A percentile compares a stretch with the other conserved stretches of the same genome.
phyloP scores from a whole-genome alignment of 495 filamentous ascomycete species.

The Jackrogersella minutella region DNA sequence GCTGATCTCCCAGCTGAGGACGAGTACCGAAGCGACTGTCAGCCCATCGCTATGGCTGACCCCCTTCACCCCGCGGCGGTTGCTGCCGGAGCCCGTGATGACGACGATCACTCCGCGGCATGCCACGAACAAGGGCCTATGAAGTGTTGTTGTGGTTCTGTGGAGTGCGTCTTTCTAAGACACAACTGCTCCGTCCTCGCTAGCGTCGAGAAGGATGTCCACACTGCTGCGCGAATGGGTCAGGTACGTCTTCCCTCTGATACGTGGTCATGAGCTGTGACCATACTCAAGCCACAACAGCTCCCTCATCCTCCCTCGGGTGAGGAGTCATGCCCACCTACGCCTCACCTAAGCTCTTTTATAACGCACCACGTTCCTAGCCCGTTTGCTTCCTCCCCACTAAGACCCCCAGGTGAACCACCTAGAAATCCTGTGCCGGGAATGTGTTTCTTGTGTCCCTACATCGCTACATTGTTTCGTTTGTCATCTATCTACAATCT shows the following conservation, averaged over 20 bases:
- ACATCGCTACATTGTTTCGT: too few relatives aligned
- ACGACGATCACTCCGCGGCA: slow-evolving; percentile 18
- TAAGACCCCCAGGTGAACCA: neutral
- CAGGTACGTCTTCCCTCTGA: slow-evolving; percentile 68
- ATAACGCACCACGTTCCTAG: slow-evolving; percentile 23
- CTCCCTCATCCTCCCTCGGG: neutral
- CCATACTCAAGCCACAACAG: neutral
- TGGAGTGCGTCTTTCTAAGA: slow-evolving; percentile 79
- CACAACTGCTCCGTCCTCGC: slow-evolving; percentile 80
- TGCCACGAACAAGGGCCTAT: slow-evolving; percentile 34
- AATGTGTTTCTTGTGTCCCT: slow-evolving; percentile 13
- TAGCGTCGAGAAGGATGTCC: slow-evolving; percentile 85
- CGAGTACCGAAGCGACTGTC: slow-evolving; percentile 28
- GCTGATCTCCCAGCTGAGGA: slow-evolving; percentile 35
- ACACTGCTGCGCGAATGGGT: slow-evolving; percentile 82
- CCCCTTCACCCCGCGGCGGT: slow-evolving; percentile 19
- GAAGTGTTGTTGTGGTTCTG: slow-evolving; percentile 83
- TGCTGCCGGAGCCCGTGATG: slow-evolving; percentile 28
- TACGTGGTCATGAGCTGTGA: slow-evolving; percentile 3
- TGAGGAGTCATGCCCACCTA: neutral
- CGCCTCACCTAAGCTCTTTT: slow-evolving; percentile 18
- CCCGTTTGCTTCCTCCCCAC: slow-evolving; percentile 11
- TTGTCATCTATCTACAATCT: neutral
- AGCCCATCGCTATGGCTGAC: slow-evolving; percentile 41
- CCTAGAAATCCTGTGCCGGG: neutral